phyloP scores from a whole-genome alignment of 345 rosid species.

The Gossypium longicalyx region DNA sequence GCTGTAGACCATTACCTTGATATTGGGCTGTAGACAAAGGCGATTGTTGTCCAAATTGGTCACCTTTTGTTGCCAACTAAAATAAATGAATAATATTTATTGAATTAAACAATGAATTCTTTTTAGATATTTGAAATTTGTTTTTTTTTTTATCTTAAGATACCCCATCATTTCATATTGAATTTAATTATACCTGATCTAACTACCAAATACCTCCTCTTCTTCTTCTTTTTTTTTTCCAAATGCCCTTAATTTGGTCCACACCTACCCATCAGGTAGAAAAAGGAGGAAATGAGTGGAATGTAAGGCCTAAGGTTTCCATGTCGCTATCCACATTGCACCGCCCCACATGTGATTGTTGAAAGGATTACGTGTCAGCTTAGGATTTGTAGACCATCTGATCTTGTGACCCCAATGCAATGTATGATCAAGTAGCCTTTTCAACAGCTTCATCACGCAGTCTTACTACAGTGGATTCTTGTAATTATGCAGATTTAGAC shows the following conservation, averaged over 20 bases:
- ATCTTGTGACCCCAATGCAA: neutral
- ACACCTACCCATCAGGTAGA: neutral
- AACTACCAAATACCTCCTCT: no score
- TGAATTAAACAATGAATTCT: no score
- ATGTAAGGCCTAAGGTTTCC: neutral
- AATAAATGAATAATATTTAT: no score
- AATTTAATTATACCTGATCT: no score
- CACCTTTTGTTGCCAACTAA: no score
- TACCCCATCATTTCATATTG: no score
- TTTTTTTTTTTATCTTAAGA: no score
- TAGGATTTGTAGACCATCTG: neutral
- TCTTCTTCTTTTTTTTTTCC: no score
- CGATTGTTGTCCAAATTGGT: no score
- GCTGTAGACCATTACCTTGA: no score
- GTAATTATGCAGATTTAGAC: neutral
- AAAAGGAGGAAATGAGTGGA: neutral
- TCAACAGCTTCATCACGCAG: neutral
- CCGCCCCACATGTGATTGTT: constrained; percentile 51
- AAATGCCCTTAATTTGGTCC: neutral
- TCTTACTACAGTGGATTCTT: neutral
- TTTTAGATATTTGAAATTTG: no score
- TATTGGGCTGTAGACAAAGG: no score
- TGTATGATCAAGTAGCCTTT: neutral
- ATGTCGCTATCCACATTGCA: constrained; percentile 33
- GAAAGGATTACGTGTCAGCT: neutral